phyloP scores from a whole-genome alignment of 192 early-diverging fungal species.

The Diversispora epigaea region DNA sequence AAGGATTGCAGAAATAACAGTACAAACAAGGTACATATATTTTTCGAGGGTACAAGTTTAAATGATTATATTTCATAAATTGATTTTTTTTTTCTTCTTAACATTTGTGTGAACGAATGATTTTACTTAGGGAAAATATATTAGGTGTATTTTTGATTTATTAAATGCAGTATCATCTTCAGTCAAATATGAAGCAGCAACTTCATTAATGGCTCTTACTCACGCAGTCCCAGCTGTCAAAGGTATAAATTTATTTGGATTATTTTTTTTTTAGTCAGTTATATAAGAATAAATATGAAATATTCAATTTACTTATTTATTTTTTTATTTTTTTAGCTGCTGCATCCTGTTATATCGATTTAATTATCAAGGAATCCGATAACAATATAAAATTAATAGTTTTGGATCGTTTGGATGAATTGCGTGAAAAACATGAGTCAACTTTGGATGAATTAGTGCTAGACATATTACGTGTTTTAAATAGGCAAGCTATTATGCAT shows the following conservation, averaged over 20 bases:
- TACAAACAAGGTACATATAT: slow-evolving; percentile 70
- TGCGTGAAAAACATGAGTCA: slow-evolving; percentile 85
- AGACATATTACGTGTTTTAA: slow-evolving; percentile 91
- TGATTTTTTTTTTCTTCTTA: neutral
- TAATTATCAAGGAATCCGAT: slow-evolving; percentile 90
- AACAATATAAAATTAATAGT: slow-evolving; percentile 99
- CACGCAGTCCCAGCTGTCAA: slow-evolving; percentile 88
- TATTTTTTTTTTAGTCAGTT: no score
- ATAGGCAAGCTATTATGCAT: slow-evolving; percentile 47
- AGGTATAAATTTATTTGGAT: slow-evolving; percentile 43
- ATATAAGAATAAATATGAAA: no score
- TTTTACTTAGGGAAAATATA: slow-evolving; percentile 74
- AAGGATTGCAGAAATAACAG: slow-evolving; percentile 81
- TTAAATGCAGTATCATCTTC: slow-evolving; percentile 78
- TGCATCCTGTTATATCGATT: slow-evolving; percentile 85
- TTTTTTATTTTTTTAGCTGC: slow-evolving; percentile 63
- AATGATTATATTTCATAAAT: neutral
- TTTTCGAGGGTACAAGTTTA: neutral
- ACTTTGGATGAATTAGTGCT: slow-evolving; percentile 93
- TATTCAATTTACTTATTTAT: no score
- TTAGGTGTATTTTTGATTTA: slow-evolving; percentile 86
- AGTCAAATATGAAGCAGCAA: slow-evolving; percentile 97
- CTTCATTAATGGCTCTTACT: slow-evolving; percentile 84
- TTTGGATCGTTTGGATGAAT: slow-evolving; percentile 83
- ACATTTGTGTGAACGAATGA: neutral